Evolutionary conservation across 2,329 filamentous ascomycete species (phyloP), one percentile per base, ranked within the genome.

Genomic region (Alternaria conjuncta): DNA sequence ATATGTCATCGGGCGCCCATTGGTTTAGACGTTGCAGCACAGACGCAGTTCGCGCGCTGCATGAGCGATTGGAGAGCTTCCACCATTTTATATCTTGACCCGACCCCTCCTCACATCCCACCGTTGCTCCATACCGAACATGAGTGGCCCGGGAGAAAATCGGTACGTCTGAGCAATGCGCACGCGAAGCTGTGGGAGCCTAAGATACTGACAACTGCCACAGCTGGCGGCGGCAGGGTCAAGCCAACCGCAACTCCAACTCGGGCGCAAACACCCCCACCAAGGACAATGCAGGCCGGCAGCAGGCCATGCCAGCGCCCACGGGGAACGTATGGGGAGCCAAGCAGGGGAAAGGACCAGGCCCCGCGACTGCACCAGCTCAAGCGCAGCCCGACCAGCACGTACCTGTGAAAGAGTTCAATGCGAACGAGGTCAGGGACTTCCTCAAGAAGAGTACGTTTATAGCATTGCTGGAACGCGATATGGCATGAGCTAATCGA

Each of bases 331-430:
- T 71, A 36, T 81, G 79, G 79, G 72, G 68, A 61, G 61, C 62
- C 23, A 79, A 79, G 23, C 57, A 60, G 57, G 74, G 72, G 43
- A 79, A 79, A 56, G 69, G 66, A 59, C 64, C 71, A 23, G 70
- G 68, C 15, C 46, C 69, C 44, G 66, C 68, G 13, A 60, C 60
- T 56, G 63, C 62, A 58, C 58, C 59, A 49, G 62, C 61, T 50
- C 66, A 70, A 50, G 70, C 64, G 25, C 72, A 70, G 63, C 54
- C 66, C 43, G 76, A 78, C 44, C 73, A 75, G 28, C 74, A 80
- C 61, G 70, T 75, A 30, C 77, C 79, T 4, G 77, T 80, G 57
- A 75, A 73, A 47, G 80, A 79, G 56, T 84, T 84, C 76, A 84
- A 84, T 70, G 75, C 78, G 6, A 74, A 68, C 20, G 82, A 83